These are phyloP conservation scores for Suillus cothurnatus DNA, from an alignment of 768 basidiomycete genomes.

Conservation along the genomic window DNA sequence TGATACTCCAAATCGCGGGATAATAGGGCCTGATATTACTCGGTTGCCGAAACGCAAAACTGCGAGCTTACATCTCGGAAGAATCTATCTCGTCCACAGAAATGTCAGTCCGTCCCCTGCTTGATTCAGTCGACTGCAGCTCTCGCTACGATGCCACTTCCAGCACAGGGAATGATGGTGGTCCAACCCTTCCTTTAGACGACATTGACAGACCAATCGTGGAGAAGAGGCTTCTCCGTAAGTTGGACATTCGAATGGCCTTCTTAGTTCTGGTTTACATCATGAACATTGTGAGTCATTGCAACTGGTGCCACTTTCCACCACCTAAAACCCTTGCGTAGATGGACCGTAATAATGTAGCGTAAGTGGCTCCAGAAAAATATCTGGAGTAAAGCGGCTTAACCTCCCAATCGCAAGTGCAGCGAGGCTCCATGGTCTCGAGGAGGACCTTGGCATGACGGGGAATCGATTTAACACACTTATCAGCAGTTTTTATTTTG, in stretches of 20 bases:
- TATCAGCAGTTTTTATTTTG: no score
- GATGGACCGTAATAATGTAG: conserved; percentile 70
- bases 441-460: no score
- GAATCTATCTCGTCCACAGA: background rate
- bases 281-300: conserved; percentile 44
- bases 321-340: no score
- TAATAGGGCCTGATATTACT: no score
- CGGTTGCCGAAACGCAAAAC: no score
- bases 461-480: no score
- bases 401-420: no score
- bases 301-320: background rate
- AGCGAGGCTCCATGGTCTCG: no score
- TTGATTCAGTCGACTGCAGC: background rate
- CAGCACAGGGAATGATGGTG: background rate
- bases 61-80: no score
- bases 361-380: conserved; percentile 47
- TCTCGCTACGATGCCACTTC: background rate
- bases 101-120: background rate
- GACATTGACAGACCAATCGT: conserved; percentile 42
- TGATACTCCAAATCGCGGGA: no score
- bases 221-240: conserved; percentile 44
- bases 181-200: background rate
- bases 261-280: conserved; percentile 49
- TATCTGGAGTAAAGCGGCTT: no score
- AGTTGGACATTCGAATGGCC: conserved; percentile 44